Conservation (phyloP, 1,284 basidiomycete genomes). For the Fomitopsis schrenkii region DNA sequence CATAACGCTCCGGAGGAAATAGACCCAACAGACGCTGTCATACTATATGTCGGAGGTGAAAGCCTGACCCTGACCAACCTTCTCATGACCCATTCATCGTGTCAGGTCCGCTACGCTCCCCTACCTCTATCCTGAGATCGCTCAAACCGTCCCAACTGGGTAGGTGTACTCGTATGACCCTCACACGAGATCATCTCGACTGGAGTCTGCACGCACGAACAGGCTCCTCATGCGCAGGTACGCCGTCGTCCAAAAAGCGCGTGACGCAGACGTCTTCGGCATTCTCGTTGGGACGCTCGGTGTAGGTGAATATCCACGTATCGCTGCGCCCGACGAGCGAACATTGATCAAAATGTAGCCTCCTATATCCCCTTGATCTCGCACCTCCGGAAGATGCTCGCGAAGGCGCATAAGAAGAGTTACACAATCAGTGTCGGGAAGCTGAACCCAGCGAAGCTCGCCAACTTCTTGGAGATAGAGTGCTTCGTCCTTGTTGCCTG, state of each 20-base stretch:
- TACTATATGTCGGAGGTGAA: conserved; percentile 86
- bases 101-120: conserved; percentile 30
- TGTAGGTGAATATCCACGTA: conserved; percentile 50
- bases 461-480: conserved; percentile 95
- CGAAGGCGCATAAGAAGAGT: conserved; percentile 73
- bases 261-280: conserved; percentile 92
- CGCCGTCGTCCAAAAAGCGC: conserved; percentile 82
- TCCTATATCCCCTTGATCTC: conserved; percentile 81
- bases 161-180: conserved; percentile 83
- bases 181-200: conserved; percentile 34
- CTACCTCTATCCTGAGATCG: background rate
- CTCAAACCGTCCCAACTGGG: background rate
- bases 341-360: background rate
- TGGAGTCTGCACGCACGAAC: conserved; percentile 71
- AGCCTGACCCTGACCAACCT: conserved; percentile 83
- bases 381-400: conserved; percentile 68
- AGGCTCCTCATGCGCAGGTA: conserved; percentile 91
- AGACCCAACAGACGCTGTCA: conserved; percentile 24
- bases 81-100: conserved; percentile 69
- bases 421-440: conserved; percentile 97
- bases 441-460: conserved; percentile 92
- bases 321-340: background rate
- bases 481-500: conserved; percentile 96
- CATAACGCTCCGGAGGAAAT: background rate
- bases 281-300: conserved; percentile 95